These are phyloP conservation scores for Trichoderma guizhouense DNA, from an alignment of 2,329 filamentous ascomycete species.

Conservation along the genomic window DNA sequence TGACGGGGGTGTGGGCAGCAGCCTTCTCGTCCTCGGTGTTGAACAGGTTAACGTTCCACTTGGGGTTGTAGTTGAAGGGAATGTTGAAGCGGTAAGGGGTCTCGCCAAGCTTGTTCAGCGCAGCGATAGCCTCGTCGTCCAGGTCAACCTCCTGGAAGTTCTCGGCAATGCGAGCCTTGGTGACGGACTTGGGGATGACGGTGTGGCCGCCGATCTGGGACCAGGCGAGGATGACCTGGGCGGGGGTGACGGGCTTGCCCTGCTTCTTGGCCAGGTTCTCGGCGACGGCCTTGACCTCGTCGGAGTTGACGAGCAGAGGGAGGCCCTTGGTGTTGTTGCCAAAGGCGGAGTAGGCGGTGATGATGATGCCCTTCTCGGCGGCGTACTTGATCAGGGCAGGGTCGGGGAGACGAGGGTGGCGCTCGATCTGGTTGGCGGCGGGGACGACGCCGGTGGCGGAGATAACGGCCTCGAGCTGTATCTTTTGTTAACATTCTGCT, in stretches of 20 bases:
- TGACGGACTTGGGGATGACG: conserved; percentile 75
- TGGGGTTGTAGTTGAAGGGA: conserved; percentile 45
- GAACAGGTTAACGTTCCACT: conserved; percentile 58
- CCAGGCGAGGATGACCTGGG: conserved; percentile 56
- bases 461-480: conserved; percentile 51
- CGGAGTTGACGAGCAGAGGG: conserved; percentile 56
- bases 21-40: conserved; percentile 50
- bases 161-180: conserved; percentile 60
- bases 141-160: conserved; percentile 70
- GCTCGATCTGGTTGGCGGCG: conserved; percentile 67
- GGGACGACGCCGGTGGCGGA: conserved; percentile 54
- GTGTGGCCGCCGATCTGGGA: conserved; percentile 57
- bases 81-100: conserved; percentile 44
- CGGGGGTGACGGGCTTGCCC: conserved; percentile 39
- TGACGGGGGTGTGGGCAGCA: conserved; percentile 46
- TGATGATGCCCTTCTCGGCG: conserved; percentile 61
- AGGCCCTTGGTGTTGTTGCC: conserved; percentile 44
- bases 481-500: neutral
- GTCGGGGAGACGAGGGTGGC: conserved; percentile 61
- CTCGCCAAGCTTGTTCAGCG: conserved; percentile 60
- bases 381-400: conserved; percentile 57
- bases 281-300: conserved; percentile 54
- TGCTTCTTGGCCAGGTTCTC: conserved; percentile 38
- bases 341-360: conserved; percentile 62
- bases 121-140: conserved; percentile 54